These are phyloP conservation scores for Aspergillus pseudotamarii DNA, from an alignment of 2,329 filamentous ascomycete species.

Conservation along the genomic window DNA sequence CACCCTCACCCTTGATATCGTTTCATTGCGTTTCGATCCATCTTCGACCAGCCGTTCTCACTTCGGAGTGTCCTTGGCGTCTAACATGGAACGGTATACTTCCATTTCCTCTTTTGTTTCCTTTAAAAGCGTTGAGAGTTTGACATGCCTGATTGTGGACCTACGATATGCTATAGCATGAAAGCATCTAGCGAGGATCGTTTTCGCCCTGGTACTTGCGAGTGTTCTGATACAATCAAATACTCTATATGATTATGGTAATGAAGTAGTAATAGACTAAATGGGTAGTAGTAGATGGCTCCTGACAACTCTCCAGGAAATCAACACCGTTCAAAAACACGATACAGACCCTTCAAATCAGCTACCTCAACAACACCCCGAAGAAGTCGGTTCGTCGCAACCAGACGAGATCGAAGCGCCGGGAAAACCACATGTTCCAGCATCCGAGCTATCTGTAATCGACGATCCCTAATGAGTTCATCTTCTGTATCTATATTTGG, in stretches of 20 bases:
- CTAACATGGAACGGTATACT: not conserved
- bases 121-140: not conserved
- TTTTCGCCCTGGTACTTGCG: not conserved
- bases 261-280: not conserved
- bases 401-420: constrained; percentile 77
- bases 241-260: not conserved
- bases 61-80: not conserved
- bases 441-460: constrained; percentile 70
- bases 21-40: not conserved
- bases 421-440: constrained; percentile 90
- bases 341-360: constrained; percentile 87
- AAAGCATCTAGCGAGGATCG: not conserved
- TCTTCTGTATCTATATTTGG: constrained; percentile 47
- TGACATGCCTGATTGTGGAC: not conserved
- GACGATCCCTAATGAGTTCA: constrained; percentile 52
- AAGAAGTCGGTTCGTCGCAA: constrained; percentile 78
- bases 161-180: not conserved
- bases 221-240: not conserved
- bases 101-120: not conserved
- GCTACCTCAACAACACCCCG: constrained; percentile 83
- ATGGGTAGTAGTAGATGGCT: not conserved
- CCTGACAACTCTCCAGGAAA: not conserved
- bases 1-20: not conserved
- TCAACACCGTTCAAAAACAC: constrained; percentile 93
- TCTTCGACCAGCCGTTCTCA: not conserved